Conservation (phyloP, 306 rosid genomes). For the Malus orientalis region DNA sequence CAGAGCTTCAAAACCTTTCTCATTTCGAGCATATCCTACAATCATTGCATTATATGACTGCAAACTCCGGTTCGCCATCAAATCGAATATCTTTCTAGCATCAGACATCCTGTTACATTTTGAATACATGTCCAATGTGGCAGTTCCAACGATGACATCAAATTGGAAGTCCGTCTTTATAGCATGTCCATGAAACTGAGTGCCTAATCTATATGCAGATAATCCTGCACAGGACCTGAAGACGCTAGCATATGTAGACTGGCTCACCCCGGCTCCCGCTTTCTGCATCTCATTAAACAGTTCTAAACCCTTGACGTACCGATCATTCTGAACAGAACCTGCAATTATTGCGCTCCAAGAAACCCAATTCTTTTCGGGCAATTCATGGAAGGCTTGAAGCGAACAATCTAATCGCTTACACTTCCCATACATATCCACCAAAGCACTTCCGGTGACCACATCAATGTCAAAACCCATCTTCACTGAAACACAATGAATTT, state of each 20-base stretch:
- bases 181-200: constrained; percentile 45
- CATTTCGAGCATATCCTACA: constrained; percentile 46
- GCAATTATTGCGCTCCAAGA: not conserved
- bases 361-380: not conserved
- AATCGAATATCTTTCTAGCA: constrained; percentile 49
- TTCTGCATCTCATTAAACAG: constrained; percentile 57
- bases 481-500: not conserved
- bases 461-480: not conserved
- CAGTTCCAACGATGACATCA: constrained; percentile 70
- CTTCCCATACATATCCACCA: constrained; percentile 39
- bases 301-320: constrained; percentile 39
- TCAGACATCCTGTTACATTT: constrained; percentile 57
- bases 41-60: constrained; percentile 77
- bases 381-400: not conserved
- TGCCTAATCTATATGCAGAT: constrained; percentile 49
- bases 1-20: constrained; percentile 55
- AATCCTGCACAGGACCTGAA: constrained; percentile 80
- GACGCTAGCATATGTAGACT: constrained; percentile 71
- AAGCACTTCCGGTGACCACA: constrained; percentile 54
- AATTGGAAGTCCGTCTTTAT: constrained; percentile 42
- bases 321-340: constrained; percentile 38
- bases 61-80: constrained; percentile 39
- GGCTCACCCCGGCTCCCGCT: constrained; percentile 59
- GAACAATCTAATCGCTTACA: constrained; percentile 18
- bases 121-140: constrained; percentile 81